Evolutionary conservation across 805 yeast genomes (phyloP), one percentile per base, ranked within the genome.

Genomic region (Geotrichum ghanense): DNA sequence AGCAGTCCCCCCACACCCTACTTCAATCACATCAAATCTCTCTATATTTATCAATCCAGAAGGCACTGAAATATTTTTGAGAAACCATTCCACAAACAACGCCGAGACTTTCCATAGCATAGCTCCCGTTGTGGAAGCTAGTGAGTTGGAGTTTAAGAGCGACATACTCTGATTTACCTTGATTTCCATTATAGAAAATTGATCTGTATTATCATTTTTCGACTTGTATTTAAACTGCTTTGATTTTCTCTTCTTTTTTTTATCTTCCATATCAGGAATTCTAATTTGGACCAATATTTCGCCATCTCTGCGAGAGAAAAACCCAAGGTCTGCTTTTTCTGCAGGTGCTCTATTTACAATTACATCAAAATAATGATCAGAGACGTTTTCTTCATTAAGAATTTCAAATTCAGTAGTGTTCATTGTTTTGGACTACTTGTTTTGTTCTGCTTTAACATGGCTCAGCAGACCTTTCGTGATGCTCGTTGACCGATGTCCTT

Each of bases 1-100:
- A 0, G 81, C 84, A 2, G 76, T 68, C 0, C 72, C 71, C 0
- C 88, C 88, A 12, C 83, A 61, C 0, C 88, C 88, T 3, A 81
- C 56, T 50, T 81, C 88, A 6, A 80, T 61, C 0, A 78, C 69
- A 19, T 31, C 37, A 12, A 31, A 31, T 16, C 19, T n/a, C 0
- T 55, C 48, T 1, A 60, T 50, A 7, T 37, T 12, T 27, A 31
- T 34, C 25, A 23, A 17, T n/a, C 21, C 22, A 7, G 16, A 7
- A 21, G 31, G 24, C 2, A 44, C 14, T 3, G 22, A 17, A 14
- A 44, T 37, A 19, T 37, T 25, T 10, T 59, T 53, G n/a, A 69
- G 20, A 1, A 78, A 42, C 86, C 87, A 81, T 40, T 76, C 72
- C 1, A 69, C 69, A 35, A 81, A 63, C 1, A 65, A 56, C 1